Conservation (phyloP, 441 rosid species). For the Monsonia emarginata region DNA sequence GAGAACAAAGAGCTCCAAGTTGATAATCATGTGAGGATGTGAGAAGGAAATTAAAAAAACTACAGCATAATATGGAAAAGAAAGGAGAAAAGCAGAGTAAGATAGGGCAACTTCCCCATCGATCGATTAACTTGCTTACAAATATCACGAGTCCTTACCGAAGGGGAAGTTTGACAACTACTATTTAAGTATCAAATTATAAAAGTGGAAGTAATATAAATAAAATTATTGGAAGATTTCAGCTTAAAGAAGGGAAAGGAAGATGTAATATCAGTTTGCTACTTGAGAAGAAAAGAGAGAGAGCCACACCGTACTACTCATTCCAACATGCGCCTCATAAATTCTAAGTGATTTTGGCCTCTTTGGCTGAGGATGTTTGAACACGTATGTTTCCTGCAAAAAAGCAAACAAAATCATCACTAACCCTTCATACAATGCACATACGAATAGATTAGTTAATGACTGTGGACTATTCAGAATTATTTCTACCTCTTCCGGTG, state of each 20-base stretch:
- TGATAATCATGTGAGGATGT: neutral
- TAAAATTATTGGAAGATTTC: neutral
- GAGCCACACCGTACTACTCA: conserved; percentile 83
- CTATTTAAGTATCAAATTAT: neutral
- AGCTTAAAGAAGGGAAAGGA: conserved; percentile 1
- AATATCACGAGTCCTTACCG: neutral
- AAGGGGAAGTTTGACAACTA: neutral
- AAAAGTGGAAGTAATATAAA: neutral
- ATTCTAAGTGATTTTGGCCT: conserved; percentile 81
- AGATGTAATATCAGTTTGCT: conserved; percentile 9
- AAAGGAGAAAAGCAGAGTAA: neutral
- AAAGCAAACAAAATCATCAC: conserved; percentile 14
- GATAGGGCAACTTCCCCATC: neutral
- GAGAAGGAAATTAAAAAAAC: neutral
- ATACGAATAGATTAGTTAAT: neutral
- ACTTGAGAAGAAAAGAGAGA: conserved; percentile 9
- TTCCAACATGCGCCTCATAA: conserved; percentile 94
- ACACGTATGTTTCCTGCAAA: conserved; percentile 67
- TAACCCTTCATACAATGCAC: conserved; percentile 6
- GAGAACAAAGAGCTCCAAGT: neutral
- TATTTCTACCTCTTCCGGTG: conserved; percentile 64
- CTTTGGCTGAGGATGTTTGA: conserved; percentile 80
- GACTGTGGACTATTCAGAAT: neutral
- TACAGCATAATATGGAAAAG: neutral
- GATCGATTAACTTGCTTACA: conserved; percentile 2